Evolutionary conservation across 805 yeast species (phyloP), one percentile per base, ranked within the genome.

Genomic region (Yueomyces sinensis): DNA sequence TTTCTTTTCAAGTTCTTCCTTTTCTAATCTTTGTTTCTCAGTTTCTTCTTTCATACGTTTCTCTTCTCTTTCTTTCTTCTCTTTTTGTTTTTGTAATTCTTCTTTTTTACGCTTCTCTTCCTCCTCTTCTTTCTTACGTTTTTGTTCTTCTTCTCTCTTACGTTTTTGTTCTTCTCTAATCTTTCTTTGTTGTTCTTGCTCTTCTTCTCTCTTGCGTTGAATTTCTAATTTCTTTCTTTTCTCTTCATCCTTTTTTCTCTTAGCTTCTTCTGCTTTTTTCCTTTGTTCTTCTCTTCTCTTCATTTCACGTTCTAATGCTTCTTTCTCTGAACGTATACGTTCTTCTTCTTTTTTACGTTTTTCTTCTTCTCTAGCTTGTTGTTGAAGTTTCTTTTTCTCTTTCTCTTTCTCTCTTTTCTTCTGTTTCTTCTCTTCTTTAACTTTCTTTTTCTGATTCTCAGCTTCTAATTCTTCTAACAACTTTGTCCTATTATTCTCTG

Each of bases 401-500:
- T 72, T 75, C 30, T 74, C 74, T 54, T 76, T 77, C 45, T 80
- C 86, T 50, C 68, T 72, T 54, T 74, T 76, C 43, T 66, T 63
- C 50, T 65, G 66, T 45, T 77, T 78, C 52, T 74, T 76, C 50
- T 75, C 72, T 46, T 76, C 82, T 40, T 69, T 72, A 33, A 72
- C 81, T 49, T 69, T 74, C 53, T 74, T 70, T 31, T 74, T 72
- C 32, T 34, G 59, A 61, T 41, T 76, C 78, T 78, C 89, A 6
- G 74, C 76, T 43, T 79, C 86, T 31, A 79, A 60, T 47, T 80
- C 89, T 49, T 68, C 74, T 39, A 80, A 63, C 41, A 80, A 63
- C 39, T 68, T 70, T 37, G 66, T 61, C 9, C 79, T 68, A 38
- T 77, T 66, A 45, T 81, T 91, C 39, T 79, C 83, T 11, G 94